Base-by-base conservation (phyloP, 2,329 filamentous ascomycete species). In the Aschersonia sp. region DNA sequence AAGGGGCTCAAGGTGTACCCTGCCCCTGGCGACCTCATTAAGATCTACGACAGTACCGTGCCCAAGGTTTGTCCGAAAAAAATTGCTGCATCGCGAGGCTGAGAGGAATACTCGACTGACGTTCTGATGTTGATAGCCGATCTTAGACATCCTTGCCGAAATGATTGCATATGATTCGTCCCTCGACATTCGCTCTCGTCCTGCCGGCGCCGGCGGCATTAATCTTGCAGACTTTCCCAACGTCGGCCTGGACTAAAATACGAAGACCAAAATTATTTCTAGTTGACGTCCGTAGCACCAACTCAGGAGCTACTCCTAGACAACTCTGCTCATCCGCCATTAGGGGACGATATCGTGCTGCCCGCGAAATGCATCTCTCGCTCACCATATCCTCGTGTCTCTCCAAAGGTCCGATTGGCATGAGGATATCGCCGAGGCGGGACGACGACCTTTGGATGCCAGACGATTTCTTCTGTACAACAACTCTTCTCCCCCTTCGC, bases 1-100 rank as follows among this genome's bases (percentile, higher is more conserved):
- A 94, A 89, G 76, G 92, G 89, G 43, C 78, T 98, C 56, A 98
- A 98, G 77, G 92, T 97, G 57, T 98, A 98, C 70, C 92, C 92
- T 46, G 84, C 87, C 59, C 92, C 90, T 10, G 78, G 83, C 58
- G 92, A 97, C 62, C 74, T 98, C 58, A 95, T 98, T 65, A 79
- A 78, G 59, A 95, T 98, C 66, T 98, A 98, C 69, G 92, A 98
- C 68, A 95, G 94, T 79, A 97, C 92, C 32, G 89, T 97, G 43
- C 84, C 90, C 58, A 95, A 95, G 84, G 89, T 87, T 58, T 52
- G 59, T 45, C 32, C 14, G 40, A 41, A 9, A 41, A 22, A 22
- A 22, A 22, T 3, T 22, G 22, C 22, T 22, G 22, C 22, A 22
- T 22, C 22, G 22, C 22, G 22, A 22, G 22, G 22, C 22, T 22